Percentiles rank a stretch among this genome's conserved stretches.
Conservation (phyloP, 345 rosid genomes). For the Brassica cretica region DNA sequence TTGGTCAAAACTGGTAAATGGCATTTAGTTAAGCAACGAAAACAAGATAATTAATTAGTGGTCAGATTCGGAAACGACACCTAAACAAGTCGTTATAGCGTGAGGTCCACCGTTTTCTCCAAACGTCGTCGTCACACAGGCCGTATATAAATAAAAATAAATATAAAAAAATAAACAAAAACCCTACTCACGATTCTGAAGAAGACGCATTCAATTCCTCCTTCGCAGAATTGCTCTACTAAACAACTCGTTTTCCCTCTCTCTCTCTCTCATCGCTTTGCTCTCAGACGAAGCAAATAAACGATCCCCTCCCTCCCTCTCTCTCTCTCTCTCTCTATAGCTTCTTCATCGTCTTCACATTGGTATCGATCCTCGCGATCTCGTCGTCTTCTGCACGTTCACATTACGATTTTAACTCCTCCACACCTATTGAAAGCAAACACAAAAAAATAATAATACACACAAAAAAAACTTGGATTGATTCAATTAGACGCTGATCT, state of each 20-base stretch:
- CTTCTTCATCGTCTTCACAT: slow-evolving; percentile 14
- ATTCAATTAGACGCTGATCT: background rate
- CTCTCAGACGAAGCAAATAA: slow-evolving; percentile 65
- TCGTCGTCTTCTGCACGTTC: slow-evolving; percentile 21
- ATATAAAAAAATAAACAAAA: background rate
- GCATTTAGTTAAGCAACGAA: background rate
- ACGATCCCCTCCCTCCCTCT: slow-evolving; percentile 49
- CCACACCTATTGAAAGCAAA: background rate
- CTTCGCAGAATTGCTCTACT: background rate
- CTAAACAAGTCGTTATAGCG: slow-evolving; percentile 29
- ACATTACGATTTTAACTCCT: slow-evolving; percentile 28
- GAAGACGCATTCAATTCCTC: slow-evolving; percentile 25
- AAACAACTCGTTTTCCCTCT: slow-evolving; percentile 8
- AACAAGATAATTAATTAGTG: background rate
- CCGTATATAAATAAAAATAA: slow-evolving; percentile 16
- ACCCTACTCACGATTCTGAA: slow-evolving; percentile 34
- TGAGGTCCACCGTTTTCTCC: slow-evolving; percentile 33
- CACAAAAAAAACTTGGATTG: background rate
- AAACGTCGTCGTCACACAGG: slow-evolving; percentile 26
- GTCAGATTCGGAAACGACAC: slow-evolving; percentile 28
- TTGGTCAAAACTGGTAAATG: background rate
- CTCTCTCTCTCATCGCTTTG: slow-evolving; percentile 47
- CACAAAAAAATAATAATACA: background rate
- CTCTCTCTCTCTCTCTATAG: slow-evolving; percentile 29
- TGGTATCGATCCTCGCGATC: slow-evolving; percentile 7